Percentiles rank a stretch among this genome's conserved stretches.
These are phyloP conservation scores for Cordia subcordata DNA, from an alignment of 257 asterid genomes.

Conservation along the genomic window DNA sequence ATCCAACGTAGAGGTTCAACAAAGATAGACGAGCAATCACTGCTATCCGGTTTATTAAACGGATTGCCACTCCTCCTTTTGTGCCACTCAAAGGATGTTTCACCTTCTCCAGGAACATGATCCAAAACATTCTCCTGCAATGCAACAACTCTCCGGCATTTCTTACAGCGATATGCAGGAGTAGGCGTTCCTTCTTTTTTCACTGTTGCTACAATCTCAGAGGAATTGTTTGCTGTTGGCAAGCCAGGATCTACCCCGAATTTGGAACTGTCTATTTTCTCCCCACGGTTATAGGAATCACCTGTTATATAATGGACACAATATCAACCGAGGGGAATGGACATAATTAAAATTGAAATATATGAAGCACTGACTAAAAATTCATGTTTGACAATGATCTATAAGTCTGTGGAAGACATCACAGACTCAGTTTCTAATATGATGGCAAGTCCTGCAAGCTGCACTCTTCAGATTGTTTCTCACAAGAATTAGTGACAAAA, in stretches of 20 bases:
- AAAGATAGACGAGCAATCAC: slow-evolving; percentile 81
- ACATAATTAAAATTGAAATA: neutral
- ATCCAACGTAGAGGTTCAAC: slow-evolving; percentile 98
- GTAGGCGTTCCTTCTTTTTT: slow-evolving; percentile 30
- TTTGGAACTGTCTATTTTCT: slow-evolving; percentile 63
- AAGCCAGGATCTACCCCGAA: slow-evolving; percentile 84
- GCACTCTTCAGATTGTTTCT: no score
- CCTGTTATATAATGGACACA: slow-evolving; percentile 33
- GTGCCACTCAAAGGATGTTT: slow-evolving; percentile 75
- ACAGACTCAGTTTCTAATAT: neutral
- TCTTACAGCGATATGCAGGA: slow-evolving; percentile 81
- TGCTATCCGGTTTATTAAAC: slow-evolving; percentile 44
- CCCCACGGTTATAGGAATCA: slow-evolving; percentile 90
- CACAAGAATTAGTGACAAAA: no score
- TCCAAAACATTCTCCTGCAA: slow-evolving; percentile 69
- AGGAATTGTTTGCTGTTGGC: slow-evolving; percentile 37
- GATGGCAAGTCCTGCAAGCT: neutral
- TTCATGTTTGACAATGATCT: no score
- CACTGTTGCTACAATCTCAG: slow-evolving; percentile 34
- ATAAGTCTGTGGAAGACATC: no score
- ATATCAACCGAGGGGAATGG: neutral
- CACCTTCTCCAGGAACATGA: slow-evolving; percentile 96
- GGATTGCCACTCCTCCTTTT: slow-evolving; percentile 78
- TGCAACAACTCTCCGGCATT: slow-evolving; percentile 88
- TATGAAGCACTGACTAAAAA: no score